Percentiles rank a stretch among this genome's conserved stretches.
These are phyloP conservation scores for Lentinus polychrous DNA, from an alignment of 1,284 basidiomycete species.

Conservation along the genomic window DNA sequence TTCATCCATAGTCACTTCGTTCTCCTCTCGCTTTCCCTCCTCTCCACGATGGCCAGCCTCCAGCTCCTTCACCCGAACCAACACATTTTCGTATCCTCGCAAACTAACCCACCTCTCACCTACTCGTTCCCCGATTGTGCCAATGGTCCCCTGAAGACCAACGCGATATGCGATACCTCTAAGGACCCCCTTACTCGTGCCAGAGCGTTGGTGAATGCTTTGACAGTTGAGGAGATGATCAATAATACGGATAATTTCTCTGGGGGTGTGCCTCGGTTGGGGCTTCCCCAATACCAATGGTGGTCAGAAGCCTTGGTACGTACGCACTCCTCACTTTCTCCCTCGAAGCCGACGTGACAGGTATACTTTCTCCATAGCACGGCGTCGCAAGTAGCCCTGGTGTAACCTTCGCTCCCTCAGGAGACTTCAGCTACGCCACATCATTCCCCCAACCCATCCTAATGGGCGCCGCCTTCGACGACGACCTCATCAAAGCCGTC, in stretches of 20 bases:
- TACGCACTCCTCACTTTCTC: background rate
- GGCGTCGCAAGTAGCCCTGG: slow-evolving; percentile 47
- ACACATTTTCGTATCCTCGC: background rate
- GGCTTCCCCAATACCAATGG: slow-evolving; percentile 46
- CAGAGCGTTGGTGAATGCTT: slow-evolving; percentile 36
- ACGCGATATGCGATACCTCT: slow-evolving; percentile 41
- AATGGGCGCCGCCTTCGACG: slow-evolving; percentile 37
- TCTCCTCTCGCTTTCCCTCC: no score
- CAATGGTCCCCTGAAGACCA: slow-evolving; percentile 36
- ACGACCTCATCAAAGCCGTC: slow-evolving; percentile 39
- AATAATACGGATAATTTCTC: slow-evolving; percentile 41
- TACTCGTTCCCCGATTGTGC: slow-evolving; percentile 39
- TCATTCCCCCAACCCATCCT: slow-evolving; percentile 42
- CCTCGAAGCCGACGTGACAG: background rate
- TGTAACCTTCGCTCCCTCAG: slow-evolving; percentile 39
- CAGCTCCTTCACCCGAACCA: background rate
- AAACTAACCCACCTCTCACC: background rate
- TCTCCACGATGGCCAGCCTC: no score
- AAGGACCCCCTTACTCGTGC: slow-evolving; percentile 41
- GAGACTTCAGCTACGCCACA: slow-evolving; percentile 47
- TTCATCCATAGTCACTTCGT: no score
- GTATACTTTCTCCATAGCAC: slow-evolving; percentile 28
- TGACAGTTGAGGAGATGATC: slow-evolving; percentile 44
- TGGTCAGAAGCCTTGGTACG: slow-evolving; percentile 44
- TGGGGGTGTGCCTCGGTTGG: slow-evolving; percentile 44